Conservation (phyloP, 192 early-diverging fungal genomes). For the Umbelopsis ramanniana region DNA sequence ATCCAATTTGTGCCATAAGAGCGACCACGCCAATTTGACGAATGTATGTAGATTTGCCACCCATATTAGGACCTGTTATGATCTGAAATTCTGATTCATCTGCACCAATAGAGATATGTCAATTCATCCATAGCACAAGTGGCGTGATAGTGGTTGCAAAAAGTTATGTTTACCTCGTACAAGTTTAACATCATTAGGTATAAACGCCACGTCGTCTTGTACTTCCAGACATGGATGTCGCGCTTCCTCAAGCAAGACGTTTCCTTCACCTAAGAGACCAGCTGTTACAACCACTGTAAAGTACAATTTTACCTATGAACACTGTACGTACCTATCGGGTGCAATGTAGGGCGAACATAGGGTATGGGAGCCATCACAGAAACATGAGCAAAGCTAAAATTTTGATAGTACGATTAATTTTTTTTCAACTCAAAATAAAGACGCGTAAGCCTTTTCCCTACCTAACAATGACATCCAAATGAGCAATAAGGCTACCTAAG, state of each 20-base stretch:
- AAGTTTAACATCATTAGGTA: slow-evolving; percentile 90
- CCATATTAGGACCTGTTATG: slow-evolving; percentile 98
- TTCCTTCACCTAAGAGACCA: slow-evolving; percentile 54
- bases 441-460: slow-evolving; percentile 28
- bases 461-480: slow-evolving; percentile 88
- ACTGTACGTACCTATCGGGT: slow-evolving; percentile 44
- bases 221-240: slow-evolving; percentile 95
- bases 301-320: neutral
- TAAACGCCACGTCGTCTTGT: slow-evolving; percentile 90
- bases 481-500: slow-evolving; percentile 76
- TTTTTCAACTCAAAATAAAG: no score
- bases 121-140: neutral
- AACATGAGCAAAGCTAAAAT: slow-evolving; percentile 81
- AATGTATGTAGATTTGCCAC: slow-evolving; percentile 97
- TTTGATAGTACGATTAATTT: neutral
- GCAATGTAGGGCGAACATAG: slow-evolving; percentile 80
- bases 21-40: slow-evolving; percentile 92
- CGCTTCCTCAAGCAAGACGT: slow-evolving; percentile 68
- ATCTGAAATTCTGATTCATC: slow-evolving; percentile 78
- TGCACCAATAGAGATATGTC: slow-evolving; percentile 10
- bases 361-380: slow-evolving; percentile 81
- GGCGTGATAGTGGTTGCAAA: neutral
- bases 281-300: neutral
- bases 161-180: slow-evolving; percentile 51
- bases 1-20: slow-evolving; percentile 94